A percentile compares a stretch with the other conserved stretches of the same genome.
phyloP scores from a whole-genome alignment of 75 land plant genomes.

The Pinus albicaulis region DNA sequence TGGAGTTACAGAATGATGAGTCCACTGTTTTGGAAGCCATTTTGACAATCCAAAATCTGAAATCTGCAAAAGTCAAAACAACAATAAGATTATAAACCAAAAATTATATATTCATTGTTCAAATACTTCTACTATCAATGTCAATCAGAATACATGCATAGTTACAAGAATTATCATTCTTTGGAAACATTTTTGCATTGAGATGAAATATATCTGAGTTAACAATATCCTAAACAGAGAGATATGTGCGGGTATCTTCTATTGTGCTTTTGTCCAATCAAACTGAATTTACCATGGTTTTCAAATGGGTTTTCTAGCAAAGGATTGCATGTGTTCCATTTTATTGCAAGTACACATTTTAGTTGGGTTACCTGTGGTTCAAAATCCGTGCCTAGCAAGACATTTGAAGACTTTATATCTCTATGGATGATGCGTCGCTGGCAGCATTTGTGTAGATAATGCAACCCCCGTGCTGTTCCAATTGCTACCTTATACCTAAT shows the following conservation, averaged over 20 bases:
- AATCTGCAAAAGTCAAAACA: constrained; percentile 38
- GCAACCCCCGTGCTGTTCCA: constrained; percentile 82
- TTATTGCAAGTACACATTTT: not conserved
- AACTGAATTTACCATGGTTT: not conserved
- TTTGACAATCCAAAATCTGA: constrained; percentile 94
- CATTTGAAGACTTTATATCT: constrained; percentile 91
- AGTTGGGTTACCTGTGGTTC: constrained; percentile 73
- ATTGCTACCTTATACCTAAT: constrained; percentile 67
- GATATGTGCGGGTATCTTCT: not conserved
- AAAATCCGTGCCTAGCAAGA: constrained; percentile 73
- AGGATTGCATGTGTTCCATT: not conserved
- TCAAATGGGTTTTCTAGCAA: too few relatives aligned
- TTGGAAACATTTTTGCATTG: not conserved
- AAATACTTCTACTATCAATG: not conserved
- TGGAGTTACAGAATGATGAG: constrained; percentile 81
- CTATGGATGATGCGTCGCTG: constrained; percentile 80
- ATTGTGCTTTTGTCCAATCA: not conserved
- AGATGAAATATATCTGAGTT: not conserved
- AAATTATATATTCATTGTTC: not conserved
- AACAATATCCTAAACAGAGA: not conserved
- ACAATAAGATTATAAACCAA: not conserved
- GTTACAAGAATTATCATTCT: not conserved
- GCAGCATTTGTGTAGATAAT: constrained; percentile 81
- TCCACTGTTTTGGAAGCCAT: constrained; percentile 90
- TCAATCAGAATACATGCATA: not conserved